Conservation (phyloP, 495 filamentous ascomycete genomes). For the Xylaria venustula region DNA sequence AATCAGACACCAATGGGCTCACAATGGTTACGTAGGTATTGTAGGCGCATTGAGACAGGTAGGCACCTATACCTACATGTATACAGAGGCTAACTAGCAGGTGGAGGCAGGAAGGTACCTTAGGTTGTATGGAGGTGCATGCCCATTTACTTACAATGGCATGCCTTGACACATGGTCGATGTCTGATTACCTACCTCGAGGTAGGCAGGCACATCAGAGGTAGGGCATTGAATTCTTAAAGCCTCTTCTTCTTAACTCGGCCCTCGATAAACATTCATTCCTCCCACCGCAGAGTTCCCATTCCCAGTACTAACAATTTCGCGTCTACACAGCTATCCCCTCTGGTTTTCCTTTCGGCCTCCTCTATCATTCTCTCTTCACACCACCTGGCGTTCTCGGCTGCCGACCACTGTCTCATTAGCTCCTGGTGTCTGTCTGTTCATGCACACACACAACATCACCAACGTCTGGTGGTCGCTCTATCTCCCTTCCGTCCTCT, state of each 20-base stretch:
- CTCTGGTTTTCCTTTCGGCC: background rate
- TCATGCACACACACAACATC: no score
- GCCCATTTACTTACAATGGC: no score
- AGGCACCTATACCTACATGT: no score
- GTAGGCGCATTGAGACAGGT: no score
- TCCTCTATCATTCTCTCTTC: background rate
- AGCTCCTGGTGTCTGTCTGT: background rate
- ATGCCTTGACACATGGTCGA: background rate
- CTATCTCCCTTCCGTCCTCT: background rate
- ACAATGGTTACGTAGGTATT: no score
- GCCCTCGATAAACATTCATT: conserved; percentile 10
- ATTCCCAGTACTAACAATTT: background rate
- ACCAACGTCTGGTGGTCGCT: no score
- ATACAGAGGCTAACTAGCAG: no score
- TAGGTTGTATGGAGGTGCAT: no score
- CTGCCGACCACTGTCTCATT: background rate
- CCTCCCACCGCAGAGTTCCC: background rate
- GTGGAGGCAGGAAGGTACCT: no score
- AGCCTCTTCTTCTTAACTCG: background rate
- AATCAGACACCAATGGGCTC: background rate
- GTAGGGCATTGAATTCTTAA: no score
- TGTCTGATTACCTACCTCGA: background rate
- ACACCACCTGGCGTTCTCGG: background rate
- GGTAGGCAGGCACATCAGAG: no score
- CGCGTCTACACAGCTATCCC: background rate